Conservation (phyloP, 441 rosid species). For the Gossypium trilobum region DNA sequence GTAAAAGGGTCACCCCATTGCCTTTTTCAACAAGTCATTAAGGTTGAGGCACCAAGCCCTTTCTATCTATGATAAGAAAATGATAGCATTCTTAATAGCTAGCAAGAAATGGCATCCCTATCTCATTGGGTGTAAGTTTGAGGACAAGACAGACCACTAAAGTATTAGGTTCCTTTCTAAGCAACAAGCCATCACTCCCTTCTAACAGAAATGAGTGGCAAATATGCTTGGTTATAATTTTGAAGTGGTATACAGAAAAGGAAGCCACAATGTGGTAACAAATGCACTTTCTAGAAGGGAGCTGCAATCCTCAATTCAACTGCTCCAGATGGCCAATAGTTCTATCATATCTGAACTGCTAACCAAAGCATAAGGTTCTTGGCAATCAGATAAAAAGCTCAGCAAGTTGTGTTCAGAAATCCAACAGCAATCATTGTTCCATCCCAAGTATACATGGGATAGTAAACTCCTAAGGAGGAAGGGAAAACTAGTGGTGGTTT, state of each 20-base stretch:
- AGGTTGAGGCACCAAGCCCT: too few relatives aligned
- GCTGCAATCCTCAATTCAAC: background rate
- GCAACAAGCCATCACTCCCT: background rate
- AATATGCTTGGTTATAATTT: background rate
- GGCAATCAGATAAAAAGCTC: background rate
- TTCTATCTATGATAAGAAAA: too few relatives aligned
- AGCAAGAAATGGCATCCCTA: too few relatives aligned
- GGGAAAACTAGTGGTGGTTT: background rate
- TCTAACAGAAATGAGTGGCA: background rate
- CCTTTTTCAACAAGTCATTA: too few relatives aligned
- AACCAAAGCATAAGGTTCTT: background rate
- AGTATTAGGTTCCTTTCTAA: background rate
- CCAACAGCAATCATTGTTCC: background rate
- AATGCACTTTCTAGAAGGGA: background rate
- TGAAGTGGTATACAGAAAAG: background rate
- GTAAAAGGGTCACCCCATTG: too few relatives aligned
- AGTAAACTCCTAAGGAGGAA: background rate
- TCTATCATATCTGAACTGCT: background rate
- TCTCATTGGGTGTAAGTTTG: too few relatives aligned
- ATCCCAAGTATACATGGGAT: background rate
- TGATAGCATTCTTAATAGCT: too few relatives aligned
- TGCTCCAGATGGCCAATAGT: background rate
- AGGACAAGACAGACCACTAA: too few relatives aligned
- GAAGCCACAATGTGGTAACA: background rate
- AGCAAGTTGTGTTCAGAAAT: background rate